Evolutionary conservation across 192 early-diverging fungal species (phyloP).

Genomic region (Backusella parvicylindrica): DNA sequence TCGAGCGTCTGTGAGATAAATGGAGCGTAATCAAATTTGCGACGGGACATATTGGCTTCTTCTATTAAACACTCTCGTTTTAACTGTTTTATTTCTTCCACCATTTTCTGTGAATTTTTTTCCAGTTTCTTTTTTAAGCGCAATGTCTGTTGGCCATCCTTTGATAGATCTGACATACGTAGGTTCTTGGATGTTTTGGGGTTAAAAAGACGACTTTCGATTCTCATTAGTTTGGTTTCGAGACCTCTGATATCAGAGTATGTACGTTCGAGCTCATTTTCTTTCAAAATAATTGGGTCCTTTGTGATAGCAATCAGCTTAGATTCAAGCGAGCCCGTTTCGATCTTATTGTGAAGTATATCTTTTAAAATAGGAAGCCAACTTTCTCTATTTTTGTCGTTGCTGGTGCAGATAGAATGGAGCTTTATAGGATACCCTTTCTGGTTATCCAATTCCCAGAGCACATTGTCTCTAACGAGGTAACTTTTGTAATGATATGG

Average conservation of each 20-base stretch:
- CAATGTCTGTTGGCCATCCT: background rate
- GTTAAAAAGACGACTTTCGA: background rate
- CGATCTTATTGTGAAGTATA: background rate
- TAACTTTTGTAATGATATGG: background rate
- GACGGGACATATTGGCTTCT: background rate
- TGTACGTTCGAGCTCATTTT: background rate
- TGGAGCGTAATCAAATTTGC: background rate
- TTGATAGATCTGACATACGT: background rate
- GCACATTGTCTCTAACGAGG: background rate
- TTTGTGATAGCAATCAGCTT: background rate
- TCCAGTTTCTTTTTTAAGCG: background rate
- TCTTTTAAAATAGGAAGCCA: background rate
- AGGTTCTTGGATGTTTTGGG: background rate
- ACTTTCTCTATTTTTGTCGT: background rate
- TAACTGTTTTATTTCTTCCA: background rate
- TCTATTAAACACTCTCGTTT: background rate
- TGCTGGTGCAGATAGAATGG: background rate
- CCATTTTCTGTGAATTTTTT: background rate
- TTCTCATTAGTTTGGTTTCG: background rate
- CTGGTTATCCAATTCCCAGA: background rate
- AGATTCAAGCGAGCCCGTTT: background rate
- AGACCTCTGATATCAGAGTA: background rate
- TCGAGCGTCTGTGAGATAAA: background rate
- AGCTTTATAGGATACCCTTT: background rate
- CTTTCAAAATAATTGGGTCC: background rate